These are phyloP conservation scores for Ramularia collo-cygni DNA, from an alignment of 2,329 filamentous ascomycete genomes.

Conservation along the genomic window DNA sequence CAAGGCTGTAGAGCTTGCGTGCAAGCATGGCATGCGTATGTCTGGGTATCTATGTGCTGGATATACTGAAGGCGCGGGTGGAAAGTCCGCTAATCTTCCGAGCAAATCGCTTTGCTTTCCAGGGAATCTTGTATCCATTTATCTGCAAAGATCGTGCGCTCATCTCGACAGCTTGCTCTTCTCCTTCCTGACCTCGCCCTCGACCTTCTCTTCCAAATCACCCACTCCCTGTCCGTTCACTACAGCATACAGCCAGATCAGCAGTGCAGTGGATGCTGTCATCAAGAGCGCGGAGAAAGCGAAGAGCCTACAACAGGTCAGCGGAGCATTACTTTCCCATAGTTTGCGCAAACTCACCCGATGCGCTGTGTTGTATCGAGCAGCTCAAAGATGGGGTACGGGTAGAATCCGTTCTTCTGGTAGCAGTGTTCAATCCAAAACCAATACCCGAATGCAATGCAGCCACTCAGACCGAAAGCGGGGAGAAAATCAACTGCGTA, in stretches of 20 bases:
- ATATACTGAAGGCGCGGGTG: constrained; percentile 9
- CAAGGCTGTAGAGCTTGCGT: constrained; percentile 7
- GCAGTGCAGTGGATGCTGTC: constrained; percentile 58
- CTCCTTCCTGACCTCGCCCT: too few species aligned
- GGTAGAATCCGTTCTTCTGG: constrained; percentile 64
- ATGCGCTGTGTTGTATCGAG: constrained; percentile 60
- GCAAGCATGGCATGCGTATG: not conserved
- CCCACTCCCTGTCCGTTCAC: constrained; percentile 49
- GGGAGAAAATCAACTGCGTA: constrained; percentile 60
- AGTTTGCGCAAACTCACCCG: constrained; percentile 26
- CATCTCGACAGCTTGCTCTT: too few species aligned
- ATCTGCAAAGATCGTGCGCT: not conserved
- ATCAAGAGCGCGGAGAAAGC: constrained; percentile 54
- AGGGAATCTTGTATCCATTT: constrained; percentile 1
- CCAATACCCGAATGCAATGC: constrained; percentile 63
- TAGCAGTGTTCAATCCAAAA: constrained; percentile 70
- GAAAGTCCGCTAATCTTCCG: not conserved
- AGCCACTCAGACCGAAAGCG: constrained; percentile 52
- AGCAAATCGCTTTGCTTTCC: not conserved
- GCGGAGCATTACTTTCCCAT: not conserved
- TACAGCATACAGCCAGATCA: constrained; percentile 64
- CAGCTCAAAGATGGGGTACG: constrained; percentile 75
- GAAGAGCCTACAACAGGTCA: constrained; percentile 40
- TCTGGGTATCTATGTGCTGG: constrained; percentile 19
- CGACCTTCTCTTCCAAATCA: not conserved